Evolutionary conservation across 2,329 filamentous ascomycete genomes (phyloP).

Genomic region (Diaporthe ampelina): DNA sequence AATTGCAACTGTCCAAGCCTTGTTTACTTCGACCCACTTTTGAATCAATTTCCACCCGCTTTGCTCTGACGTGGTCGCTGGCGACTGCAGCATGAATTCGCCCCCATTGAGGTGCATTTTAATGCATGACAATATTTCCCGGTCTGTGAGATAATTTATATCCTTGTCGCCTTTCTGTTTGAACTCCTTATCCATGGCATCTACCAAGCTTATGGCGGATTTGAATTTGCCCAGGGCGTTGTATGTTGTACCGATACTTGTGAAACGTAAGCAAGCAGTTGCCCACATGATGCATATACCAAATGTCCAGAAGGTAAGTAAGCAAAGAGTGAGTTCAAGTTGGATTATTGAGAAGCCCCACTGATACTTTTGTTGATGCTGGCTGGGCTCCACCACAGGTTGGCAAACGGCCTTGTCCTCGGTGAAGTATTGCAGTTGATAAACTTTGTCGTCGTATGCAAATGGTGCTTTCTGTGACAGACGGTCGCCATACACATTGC

Average conservation of each 20-base stretch:
- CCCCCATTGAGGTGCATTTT: neutral
- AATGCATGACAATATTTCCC: neutral
- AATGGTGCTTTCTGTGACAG: no score
- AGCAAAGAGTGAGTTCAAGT: neutral
- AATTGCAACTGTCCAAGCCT: neutral
- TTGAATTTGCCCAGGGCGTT: neutral
- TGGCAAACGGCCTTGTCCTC: neutral
- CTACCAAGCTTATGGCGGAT: neutral
- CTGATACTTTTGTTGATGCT: constrained; percentile 6
- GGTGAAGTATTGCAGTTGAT: neutral
- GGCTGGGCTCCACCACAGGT: neutral
- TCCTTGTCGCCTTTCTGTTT: neutral
- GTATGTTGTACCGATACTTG: neutral
- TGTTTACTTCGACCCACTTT: neutral
- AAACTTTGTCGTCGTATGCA: neutral
- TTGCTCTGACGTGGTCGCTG: no score
- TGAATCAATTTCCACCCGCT: neutral
- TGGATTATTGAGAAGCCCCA: neutral
- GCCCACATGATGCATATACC: neutral
- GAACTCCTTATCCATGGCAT: neutral
- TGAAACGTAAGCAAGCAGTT: neutral
- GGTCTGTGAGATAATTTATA: neutral
- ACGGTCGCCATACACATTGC: no score
- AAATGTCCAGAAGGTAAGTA: neutral
- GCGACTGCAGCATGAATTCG: no score